A percentile compares a stretch with the other conserved stretches of the same genome.
phyloP scores from a whole-genome alignment of 1,139 yeast species.

The Pichiaceae sp. region DNA sequence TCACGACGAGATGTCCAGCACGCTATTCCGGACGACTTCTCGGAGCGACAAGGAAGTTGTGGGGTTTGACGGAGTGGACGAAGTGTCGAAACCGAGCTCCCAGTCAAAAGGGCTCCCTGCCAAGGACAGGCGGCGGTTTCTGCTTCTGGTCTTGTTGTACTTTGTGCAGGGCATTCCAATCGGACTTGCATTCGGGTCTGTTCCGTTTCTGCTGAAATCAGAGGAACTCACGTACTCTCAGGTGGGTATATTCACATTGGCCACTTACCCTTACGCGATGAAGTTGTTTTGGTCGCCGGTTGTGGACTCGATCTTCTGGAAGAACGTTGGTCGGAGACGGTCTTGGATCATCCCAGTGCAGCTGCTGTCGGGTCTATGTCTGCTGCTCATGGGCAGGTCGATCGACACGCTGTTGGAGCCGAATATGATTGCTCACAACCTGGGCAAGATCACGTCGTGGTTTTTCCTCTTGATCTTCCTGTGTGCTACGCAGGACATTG shows the following conservation, averaged over 20 bases:
- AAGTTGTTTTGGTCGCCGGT: constrained; percentile 94
- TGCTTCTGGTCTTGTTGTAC: constrained; percentile 62
- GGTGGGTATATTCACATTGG: constrained; percentile 83
- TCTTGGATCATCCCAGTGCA: constrained; percentile 96
- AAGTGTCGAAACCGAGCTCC: constrained; percentile 4
- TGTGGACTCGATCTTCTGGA: constrained; percentile 76
- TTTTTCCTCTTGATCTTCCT: constrained; percentile 75
- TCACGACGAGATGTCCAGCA: constrained; percentile 10
- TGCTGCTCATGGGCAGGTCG: constrained; percentile 53
- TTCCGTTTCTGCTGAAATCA: constrained; percentile 85
- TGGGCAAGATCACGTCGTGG: constrained; percentile 41
- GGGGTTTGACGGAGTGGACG: constrained; percentile 1
- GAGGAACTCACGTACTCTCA: constrained; percentile 68
- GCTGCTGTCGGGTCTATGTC: constrained; percentile 58
- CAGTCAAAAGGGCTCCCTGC: constrained; percentile 23
- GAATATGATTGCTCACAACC: constrained; percentile 42
- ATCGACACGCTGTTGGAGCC: constrained; percentile 46
- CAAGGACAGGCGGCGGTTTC: constrained; percentile 62
- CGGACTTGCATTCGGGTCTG: constrained; percentile 90
- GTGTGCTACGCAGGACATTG: constrained; percentile 97
- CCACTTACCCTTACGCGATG: constrained; percentile 90
- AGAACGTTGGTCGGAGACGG: constrained; percentile 68
- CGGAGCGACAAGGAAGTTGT: constrained; percentile 6
- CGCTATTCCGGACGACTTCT: background rate
- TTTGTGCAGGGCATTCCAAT: constrained; percentile 92